Conservation (phyloP, 176 grass and related monocot genomes). For the Musa beccarii region DNA sequence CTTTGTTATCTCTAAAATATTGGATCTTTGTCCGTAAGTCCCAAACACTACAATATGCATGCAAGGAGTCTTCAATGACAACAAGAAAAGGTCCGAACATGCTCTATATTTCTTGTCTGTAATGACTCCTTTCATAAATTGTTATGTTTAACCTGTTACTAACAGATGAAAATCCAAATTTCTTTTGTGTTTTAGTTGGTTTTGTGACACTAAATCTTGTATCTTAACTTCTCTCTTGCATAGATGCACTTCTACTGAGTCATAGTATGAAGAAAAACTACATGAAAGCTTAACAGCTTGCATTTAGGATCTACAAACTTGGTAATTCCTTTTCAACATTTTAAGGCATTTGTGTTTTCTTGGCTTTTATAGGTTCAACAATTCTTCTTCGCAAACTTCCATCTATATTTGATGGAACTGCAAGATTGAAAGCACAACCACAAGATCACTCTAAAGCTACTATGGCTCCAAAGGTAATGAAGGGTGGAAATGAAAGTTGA, state of each 20-base stretch:
- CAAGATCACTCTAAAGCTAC: conserved; percentile 86
- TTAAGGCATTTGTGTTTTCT: conserved; percentile 18
- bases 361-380: conserved; percentile 41
- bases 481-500: neutral
- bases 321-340: neutral
- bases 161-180: neutral
- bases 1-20: neutral
- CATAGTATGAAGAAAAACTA: neutral
- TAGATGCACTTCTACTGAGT: neutral
- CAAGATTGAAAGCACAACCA: conserved; percentile 60
- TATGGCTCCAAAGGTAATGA: conserved; percentile 62
- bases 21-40: neutral
- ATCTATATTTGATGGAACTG: conserved; percentile 68
- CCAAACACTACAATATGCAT: neutral
- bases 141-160: neutral
- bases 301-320: neutral
- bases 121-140: neutral
- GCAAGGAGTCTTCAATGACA: neutral
- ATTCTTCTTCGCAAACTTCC: conserved; percentile 68
- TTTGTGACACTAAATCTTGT: neutral
- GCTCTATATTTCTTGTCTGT: neutral
- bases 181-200: neutral
- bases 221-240: neutral
- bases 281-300: neutral
- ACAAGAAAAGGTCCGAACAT: neutral